phyloP scores from a whole-genome alignment of 441 rosid species.

The Pelargonium myrrhifolium region DNA sequence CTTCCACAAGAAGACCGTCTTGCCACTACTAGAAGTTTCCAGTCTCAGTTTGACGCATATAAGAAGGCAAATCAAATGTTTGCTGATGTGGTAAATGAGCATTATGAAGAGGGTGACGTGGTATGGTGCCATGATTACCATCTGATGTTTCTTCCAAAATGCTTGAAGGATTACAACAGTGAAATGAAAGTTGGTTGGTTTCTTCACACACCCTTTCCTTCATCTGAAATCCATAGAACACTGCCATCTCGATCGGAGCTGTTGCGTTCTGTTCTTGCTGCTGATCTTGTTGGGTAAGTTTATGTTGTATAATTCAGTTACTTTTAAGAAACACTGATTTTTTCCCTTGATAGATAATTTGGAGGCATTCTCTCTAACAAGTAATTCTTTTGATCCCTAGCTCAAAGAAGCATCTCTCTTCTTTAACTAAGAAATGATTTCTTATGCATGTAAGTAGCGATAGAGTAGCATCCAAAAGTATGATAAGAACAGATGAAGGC shows the following conservation, averaged over 20 bases:
- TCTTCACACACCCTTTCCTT: conserved; percentile 99
- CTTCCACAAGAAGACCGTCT: conserved; percentile 99
- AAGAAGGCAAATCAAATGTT: conserved; percentile 97
- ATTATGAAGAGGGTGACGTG: conserved; percentile 96
- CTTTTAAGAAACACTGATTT: background rate
- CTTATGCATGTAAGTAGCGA: background rate
- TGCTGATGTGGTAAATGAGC: conserved; percentile 85
- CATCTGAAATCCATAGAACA: conserved; percentile 96
- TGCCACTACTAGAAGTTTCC: conserved; percentile 95
- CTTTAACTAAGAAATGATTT: background rate
- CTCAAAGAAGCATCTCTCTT: no score
- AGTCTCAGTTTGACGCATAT: conserved; percentile 94
- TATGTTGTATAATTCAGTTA: conserved; percentile 12
- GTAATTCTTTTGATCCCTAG: no score
- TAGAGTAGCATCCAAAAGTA: background rate
- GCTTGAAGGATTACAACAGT: conserved; percentile 70
- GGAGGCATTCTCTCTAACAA: no score
- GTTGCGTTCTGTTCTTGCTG: conserved; percentile 90
- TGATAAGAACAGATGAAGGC: background rate
- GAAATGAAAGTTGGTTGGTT: conserved; percentile 99
- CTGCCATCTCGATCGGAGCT: conserved; percentile 95
- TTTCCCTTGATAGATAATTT: no score
- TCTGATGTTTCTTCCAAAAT: conserved; percentile 95
- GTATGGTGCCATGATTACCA: conserved; percentile 99
- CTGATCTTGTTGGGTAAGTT: conserved; percentile 95